Percentiles rank a stretch among this genome's conserved stretches.
Conservation (phyloP, 768 basidiomycete genomes). For the Lyophyllum decastes region DNA sequence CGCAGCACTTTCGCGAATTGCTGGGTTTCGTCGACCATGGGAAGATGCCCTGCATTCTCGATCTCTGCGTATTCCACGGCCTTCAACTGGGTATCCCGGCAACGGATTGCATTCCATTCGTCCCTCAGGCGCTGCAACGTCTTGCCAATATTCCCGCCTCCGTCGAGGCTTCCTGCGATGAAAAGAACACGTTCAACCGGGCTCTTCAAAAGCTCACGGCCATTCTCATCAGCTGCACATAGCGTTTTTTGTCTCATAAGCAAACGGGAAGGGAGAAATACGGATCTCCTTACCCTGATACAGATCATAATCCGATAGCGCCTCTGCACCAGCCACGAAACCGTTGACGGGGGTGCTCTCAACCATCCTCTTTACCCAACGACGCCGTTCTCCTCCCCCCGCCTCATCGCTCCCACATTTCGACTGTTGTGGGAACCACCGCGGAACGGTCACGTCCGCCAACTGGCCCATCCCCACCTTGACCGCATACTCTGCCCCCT, state of each 20-base stretch:
- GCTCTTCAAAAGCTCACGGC: slow-evolving; percentile 24
- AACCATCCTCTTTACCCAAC: slow-evolving; percentile 39
- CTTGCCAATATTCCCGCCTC: slow-evolving; percentile 44
- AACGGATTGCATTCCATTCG: slow-evolving; percentile 20
- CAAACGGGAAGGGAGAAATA: not conserved
- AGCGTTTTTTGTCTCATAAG: not conserved
- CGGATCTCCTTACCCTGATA: slow-evolving; percentile 15
- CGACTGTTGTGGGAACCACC: slow-evolving; percentile 51
- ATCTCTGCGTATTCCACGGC: slow-evolving; percentile 35
- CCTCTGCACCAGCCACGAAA: slow-evolving; percentile 47
- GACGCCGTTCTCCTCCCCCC: slow-evolving; percentile 11
- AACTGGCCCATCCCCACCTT: slow-evolving; percentile 42
- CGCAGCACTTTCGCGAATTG: slow-evolving; percentile 37
- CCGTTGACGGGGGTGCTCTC: slow-evolving; percentile 39
- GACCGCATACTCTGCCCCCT: slow-evolving; percentile 28
- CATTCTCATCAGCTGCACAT: slow-evolving; percentile 5
- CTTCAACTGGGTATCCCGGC: slow-evolving; percentile 4
- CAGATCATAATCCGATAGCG: slow-evolving; percentile 47
- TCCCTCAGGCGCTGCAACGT: slow-evolving; percentile 35
- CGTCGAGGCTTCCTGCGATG: slow-evolving; percentile 49
- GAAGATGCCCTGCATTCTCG: slow-evolving; percentile 45
- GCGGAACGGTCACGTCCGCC: slow-evolving; percentile 40
- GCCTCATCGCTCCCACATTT: slow-evolving; percentile 21
- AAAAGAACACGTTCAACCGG: slow-evolving; percentile 37
- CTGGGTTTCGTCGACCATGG: slow-evolving; percentile 53